Evolutionary conservation across 1,139 yeast genomes (phyloP).

Genomic region (Yamadazyma kanchanaburiensis): DNA sequence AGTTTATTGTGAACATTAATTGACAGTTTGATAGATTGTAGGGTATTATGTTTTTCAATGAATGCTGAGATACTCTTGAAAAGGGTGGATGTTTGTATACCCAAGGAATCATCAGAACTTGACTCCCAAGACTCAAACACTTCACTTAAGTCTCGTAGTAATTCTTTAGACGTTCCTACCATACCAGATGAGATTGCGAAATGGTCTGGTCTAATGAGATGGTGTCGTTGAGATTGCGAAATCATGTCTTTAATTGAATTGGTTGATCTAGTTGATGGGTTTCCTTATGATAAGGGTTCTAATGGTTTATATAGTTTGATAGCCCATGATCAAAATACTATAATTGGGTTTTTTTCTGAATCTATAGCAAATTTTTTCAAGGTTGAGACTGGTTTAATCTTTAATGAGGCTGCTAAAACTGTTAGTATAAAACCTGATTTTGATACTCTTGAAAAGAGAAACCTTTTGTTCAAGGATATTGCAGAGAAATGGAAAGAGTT

Average conservation of each 20-base stretch:
- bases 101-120: conserved; percentile 8
- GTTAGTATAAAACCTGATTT: conserved; percentile 36
- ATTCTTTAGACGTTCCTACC: conserved; percentile 32
- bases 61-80: conserved; percentile 15
- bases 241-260: conserved; percentile 2
- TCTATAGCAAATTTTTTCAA: conserved; percentile 40
- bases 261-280: conserved; percentile 48
- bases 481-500: conserved; percentile 41
- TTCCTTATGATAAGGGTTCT: conserved; percentile 26
- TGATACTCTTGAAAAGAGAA: conserved; percentile 47
- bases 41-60: conserved; percentile 38
- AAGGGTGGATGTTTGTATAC: conserved; percentile 10
- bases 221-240: no score
- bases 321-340: conserved; percentile 47
- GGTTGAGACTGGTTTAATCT: conserved; percentile 26
- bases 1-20: conserved; percentile 50
- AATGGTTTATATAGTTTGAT: conserved; percentile 31
- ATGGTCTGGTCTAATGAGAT: no score
- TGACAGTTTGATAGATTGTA: conserved; percentile 29
- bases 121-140: conserved; percentile 29
- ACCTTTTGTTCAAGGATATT: conserved; percentile 38
- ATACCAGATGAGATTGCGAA: no score
- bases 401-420: conserved; percentile 23
- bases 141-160: conserved; percentile 27
- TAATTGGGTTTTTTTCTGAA: conserved; percentile 53